Evolutionary conservation across 208 protist species (phyloP).

Genomic region (Trypanosoma avium): DNA sequence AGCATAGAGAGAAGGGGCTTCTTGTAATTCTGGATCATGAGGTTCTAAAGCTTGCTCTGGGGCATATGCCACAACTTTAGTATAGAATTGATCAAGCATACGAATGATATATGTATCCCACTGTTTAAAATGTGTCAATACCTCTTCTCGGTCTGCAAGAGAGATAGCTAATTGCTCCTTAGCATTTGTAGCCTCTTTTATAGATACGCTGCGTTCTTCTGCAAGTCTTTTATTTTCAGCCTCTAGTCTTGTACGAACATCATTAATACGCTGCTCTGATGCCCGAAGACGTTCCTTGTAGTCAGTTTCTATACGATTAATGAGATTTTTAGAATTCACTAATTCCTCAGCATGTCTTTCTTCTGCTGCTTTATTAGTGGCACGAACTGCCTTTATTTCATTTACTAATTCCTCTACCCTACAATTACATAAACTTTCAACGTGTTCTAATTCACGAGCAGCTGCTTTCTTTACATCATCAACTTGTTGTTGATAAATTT

Average conservation of each 20-base stretch:
- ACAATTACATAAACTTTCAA: constrained; percentile 63
- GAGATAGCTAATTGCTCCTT: constrained; percentile 52
- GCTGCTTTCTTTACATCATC: constrained; percentile 75
- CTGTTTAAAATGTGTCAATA: constrained; percentile 62
- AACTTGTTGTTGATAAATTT: constrained; percentile 64
- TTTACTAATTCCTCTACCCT: constrained; percentile 57
- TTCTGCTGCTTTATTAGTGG: constrained; percentile 39
- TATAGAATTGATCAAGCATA: constrained; percentile 62
- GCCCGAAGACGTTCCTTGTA: constrained; percentile 72
- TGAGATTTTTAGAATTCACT: constrained; percentile 45
- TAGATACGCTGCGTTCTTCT: constrained; percentile 38
- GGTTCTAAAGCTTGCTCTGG: constrained; percentile 54
- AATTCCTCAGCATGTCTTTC: constrained; percentile 54
- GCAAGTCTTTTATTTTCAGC: constrained; percentile 30
- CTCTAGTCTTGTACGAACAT: constrained; percentile 51
- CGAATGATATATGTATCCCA: constrained; percentile 79
- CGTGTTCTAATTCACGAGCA: constrained; percentile 64
- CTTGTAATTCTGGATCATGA: constrained; percentile 47
- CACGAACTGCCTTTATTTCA: constrained; percentile 62
- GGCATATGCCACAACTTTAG: constrained; percentile 37
- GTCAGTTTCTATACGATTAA: constrained; percentile 64
- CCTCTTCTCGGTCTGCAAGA: constrained; percentile 52
- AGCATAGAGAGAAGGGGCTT: constrained; percentile 65
- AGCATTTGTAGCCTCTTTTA: constrained; percentile 45
- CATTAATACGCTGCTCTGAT: constrained; percentile 61